Evolutionary conservation across 495 filamentous ascomycete genomes (phyloP).

Genomic region (Aspergillus bertholletiae): DNA sequence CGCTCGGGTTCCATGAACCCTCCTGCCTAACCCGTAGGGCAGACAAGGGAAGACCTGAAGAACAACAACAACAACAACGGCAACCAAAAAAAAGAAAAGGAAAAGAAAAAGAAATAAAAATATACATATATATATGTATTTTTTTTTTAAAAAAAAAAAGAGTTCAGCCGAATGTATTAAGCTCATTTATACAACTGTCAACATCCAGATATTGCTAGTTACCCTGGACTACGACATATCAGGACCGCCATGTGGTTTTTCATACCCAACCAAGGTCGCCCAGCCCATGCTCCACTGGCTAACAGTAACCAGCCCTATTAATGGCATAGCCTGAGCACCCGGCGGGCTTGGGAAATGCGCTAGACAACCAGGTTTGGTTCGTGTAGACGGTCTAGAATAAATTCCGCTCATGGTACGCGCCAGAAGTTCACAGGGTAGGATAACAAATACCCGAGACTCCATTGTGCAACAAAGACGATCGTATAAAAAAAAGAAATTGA

Average conservation of each 20-base stretch:
- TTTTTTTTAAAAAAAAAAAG: too few species aligned
- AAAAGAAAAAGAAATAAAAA: background rate
- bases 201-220: background rate
- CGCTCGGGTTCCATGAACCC: too few species aligned
- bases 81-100: background rate
- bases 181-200: background rate
- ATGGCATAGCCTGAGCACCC: background rate
- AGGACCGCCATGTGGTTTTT: background rate
- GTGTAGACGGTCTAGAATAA: background rate
- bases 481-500: too few species aligned
- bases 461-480: too few species aligned
- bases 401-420: background rate
- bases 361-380: background rate
- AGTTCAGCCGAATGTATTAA: too few species aligned
- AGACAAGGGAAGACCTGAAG: too few species aligned
- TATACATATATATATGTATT: too few species aligned
- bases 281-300: background rate
- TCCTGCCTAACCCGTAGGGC: too few species aligned
- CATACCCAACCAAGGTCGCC: background rate
- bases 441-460: too few species aligned
- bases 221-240: background rate
- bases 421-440: too few species aligned
- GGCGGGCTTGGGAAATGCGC: background rate
- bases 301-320: background rate
- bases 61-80: background rate